Evolutionary conservation across 805 yeast species (phyloP), one percentile per base, ranked within the genome.

Genomic region (Saturnispora dispora): DNA sequence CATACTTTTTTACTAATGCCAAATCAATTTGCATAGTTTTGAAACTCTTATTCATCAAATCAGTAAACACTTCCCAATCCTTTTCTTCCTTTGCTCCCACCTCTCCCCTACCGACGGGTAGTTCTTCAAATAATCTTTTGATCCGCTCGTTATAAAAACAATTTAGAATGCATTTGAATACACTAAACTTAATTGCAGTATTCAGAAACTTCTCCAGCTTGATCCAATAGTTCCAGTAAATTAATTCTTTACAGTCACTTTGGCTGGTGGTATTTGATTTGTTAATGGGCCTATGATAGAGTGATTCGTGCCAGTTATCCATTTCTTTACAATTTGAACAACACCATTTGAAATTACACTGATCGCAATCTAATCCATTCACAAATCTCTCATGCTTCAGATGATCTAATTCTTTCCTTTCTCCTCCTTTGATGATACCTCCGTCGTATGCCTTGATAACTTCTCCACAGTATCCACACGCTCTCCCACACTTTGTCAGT

Each of bases 391-490:
- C 60, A 46, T 60, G 63, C 47, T 61, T 64, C 4, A 59, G 18
- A n/a, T 51, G 55, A 32, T 55, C 55, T 10, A 57, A 43, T 13
- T 53, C 45, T 10, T 32, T 45, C 8, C 47, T 25, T 30, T 58
- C 59, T 37, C 53, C 61, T 37, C 58, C 60, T 40, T 58, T 61
- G 52, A 63, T 55, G 9, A 63, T 47, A 4, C 70, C 68, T 39
- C 57, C 55, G 52, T 66, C 67, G 41, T 63, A 62, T 5, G 60
- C 59, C 51, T 65, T 65, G 43, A 66, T 50, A 5, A 64, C 67
- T 11, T 58, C 62, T 2, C 70, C 69, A 51, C 70, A 66, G 36
- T 54, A 58, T 36, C 64, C 58, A 48, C 70, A 66, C 35, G 66
- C 61, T 52, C 63, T 65, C 1, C 70, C 70, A 3, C 58, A 52